Evolutionary conservation across 164 flowering plant species (phyloP).

Genomic region (Annona cherimola): DNA sequence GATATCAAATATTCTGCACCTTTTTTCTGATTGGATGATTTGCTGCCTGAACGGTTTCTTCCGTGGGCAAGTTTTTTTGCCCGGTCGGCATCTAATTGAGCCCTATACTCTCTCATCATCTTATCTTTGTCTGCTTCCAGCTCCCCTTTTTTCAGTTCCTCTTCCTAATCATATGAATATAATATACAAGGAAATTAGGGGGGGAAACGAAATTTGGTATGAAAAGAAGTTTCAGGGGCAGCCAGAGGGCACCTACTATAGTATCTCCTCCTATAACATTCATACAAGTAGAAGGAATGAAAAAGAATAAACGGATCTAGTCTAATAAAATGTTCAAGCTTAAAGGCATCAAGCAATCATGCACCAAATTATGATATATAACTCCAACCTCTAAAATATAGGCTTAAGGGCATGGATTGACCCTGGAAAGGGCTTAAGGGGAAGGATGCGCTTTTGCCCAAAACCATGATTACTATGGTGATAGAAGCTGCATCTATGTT

Average conservation of each 20-base stretch:
- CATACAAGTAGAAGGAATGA: background rate
- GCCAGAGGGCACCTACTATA: background rate
- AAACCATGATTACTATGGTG: too few relatives aligned
- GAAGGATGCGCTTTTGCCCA: background rate
- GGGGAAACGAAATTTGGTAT: background rate
- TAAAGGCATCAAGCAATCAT: too few relatives aligned
- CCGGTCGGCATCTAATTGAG: constrained; percentile 96
- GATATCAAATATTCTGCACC: constrained; percentile 29
- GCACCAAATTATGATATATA: too few relatives aligned
- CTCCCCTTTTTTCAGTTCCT: constrained; percentile 79
- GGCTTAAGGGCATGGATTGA: background rate
- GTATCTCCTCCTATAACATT: background rate
- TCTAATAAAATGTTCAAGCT: too few relatives aligned
- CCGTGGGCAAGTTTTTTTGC: constrained; percentile 84
- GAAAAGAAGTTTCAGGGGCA: background rate
- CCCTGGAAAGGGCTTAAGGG: background rate
- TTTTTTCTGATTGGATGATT: constrained; percentile 56
- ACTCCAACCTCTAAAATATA: too few relatives aligned
- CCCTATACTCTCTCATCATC: constrained; percentile 98
- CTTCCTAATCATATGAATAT: constrained; percentile 53
- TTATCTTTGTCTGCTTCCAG: constrained; percentile 85
- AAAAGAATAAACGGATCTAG: background rate
- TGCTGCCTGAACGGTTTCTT: constrained; percentile 65
- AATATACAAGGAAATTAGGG: constrained; percentile 3
- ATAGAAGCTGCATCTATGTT: too few relatives aligned